These are phyloP conservation scores for Porodaedalea pini DNA, from an alignment of 1,284 basidiomycete species.

Conservation along the genomic window DNA sequence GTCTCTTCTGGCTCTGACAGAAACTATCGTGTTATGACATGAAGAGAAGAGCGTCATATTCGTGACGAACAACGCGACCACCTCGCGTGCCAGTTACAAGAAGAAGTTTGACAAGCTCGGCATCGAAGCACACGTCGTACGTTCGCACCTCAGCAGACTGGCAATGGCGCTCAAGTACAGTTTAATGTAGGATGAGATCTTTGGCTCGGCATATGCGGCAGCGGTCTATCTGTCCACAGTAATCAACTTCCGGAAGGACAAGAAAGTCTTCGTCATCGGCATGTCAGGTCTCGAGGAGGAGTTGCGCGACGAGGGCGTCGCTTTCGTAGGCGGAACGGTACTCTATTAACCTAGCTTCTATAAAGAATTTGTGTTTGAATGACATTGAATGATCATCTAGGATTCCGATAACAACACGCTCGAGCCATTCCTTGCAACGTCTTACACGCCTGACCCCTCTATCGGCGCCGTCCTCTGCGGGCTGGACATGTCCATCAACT, in stretches of 20 bases:
- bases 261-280: conserved; percentile 96
- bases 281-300: conserved; percentile 93
- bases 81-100: conserved; percentile 85
- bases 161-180: not conserved
- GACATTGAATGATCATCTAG: conserved; percentile 37
- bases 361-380: not conserved
- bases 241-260: conserved; percentile 83
- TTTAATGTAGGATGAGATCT: conserved; percentile 81
- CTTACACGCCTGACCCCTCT: conserved; percentile 69
- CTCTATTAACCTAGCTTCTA: too few species aligned
- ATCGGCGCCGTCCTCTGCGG: conserved; percentile 93
- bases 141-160: conserved; percentile 28
- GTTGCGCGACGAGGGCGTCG: conserved; percentile 77
- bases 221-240: conserved; percentile 92
- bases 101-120: conserved; percentile 89
- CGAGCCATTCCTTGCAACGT: conserved; percentile 65
- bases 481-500: conserved; percentile 77
- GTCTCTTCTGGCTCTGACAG: conserved; percentile 1
- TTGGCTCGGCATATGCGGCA: conserved; percentile 91
- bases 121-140: conserved; percentile 79
- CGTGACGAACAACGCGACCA: conserved; percentile 98
- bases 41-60: conserved; percentile 88
- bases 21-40: not conserved
- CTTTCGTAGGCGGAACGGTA: conserved; percentile 84
- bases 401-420: conserved; percentile 81